Conservation (phyloP, 1,284 basidiomycete genomes). For the Calocybe gambosa region DNA sequence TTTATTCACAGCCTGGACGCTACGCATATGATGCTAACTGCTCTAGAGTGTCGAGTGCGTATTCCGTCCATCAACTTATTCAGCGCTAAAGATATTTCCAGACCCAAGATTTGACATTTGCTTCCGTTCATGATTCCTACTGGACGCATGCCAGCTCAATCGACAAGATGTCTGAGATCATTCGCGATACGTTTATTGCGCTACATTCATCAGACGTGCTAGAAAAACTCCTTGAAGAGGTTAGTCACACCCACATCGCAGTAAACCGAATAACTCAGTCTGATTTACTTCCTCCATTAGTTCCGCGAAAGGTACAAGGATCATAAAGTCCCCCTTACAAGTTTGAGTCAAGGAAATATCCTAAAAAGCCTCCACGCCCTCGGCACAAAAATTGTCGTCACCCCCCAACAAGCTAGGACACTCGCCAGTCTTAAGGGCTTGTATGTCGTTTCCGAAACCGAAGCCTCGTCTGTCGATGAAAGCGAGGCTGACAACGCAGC, state of each 20-base stretch:
- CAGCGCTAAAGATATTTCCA: constrained; percentile 24
- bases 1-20: constrained; percentile 98
- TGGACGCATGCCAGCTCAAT: constrained; percentile 94
- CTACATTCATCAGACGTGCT: constrained; percentile 88
- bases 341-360: constrained; percentile 32
- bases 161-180: constrained; percentile 85
- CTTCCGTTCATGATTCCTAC: constrained; percentile 97
- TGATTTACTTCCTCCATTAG: constrained; percentile 31
- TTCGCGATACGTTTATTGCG: constrained; percentile 91
- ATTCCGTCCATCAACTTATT: too few species aligned
- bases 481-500: constrained; percentile 20
- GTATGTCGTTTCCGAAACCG: constrained; percentile 26
- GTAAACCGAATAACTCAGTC: not conserved
- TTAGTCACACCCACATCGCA: constrained; percentile 22
- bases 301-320: constrained; percentile 76
- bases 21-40: constrained; percentile 98
- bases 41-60: constrained; percentile 80
- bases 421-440: constrained; percentile 27
- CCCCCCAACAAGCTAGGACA: constrained; percentile 32
- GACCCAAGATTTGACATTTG: constrained; percentile 77
- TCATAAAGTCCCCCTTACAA: constrained; percentile 66
- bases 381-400: constrained; percentile 38
- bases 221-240: constrained; percentile 52
- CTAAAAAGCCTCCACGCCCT: constrained; percentile 34
- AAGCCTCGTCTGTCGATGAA: constrained; percentile 19